phyloP scores from a whole-genome alignment of 805 yeast species.

The Metschnikowia santaceciliae region DNA sequence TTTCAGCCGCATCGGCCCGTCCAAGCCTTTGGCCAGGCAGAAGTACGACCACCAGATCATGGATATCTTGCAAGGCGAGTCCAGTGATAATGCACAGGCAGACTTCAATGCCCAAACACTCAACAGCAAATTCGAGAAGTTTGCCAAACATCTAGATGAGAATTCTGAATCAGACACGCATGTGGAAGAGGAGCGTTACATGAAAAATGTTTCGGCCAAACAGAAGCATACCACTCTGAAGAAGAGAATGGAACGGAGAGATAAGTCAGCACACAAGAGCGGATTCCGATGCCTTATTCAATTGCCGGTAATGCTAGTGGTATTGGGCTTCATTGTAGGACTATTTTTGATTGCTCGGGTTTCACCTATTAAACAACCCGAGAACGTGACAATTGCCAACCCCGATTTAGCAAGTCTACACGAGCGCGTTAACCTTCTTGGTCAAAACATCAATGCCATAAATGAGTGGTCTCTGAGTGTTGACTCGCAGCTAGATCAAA shows the following conservation, averaged over 20 bases:
- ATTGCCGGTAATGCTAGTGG: background rate
- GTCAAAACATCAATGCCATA: slow-evolving; percentile 13
- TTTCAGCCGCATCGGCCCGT: slow-evolving; percentile 34
- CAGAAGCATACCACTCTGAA: background rate
- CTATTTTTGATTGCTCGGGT: background rate
- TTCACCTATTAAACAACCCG: background rate
- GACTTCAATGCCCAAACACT: slow-evolving; percentile 7
- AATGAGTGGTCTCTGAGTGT: slow-evolving; percentile 16
- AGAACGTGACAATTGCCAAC: background rate
- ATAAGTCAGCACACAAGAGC: background rate
- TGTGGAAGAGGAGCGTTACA: slow-evolving; percentile 9
- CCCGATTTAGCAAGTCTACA: slow-evolving; percentile 6
- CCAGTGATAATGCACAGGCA: slow-evolving; percentile 3
- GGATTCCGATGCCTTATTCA: background rate
- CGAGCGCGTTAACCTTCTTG: slow-evolving; percentile 11
- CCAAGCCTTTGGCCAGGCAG: slow-evolving; percentile 27
- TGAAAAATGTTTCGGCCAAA: background rate
- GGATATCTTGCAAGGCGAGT: slow-evolving; percentile 7
- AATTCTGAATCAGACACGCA: slow-evolving; percentile 10
- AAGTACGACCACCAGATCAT: slow-evolving; percentile 12
- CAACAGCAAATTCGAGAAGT: slow-evolving; percentile 18
- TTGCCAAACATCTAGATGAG: slow-evolving; percentile 11
- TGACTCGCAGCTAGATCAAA: slow-evolving; percentile 18
- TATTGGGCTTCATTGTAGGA: slow-evolving; percentile 6
- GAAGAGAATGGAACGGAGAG: background rate